Conservation (phyloP, 176 grass and related monocot species). For the Themeda triandra region DNA sequence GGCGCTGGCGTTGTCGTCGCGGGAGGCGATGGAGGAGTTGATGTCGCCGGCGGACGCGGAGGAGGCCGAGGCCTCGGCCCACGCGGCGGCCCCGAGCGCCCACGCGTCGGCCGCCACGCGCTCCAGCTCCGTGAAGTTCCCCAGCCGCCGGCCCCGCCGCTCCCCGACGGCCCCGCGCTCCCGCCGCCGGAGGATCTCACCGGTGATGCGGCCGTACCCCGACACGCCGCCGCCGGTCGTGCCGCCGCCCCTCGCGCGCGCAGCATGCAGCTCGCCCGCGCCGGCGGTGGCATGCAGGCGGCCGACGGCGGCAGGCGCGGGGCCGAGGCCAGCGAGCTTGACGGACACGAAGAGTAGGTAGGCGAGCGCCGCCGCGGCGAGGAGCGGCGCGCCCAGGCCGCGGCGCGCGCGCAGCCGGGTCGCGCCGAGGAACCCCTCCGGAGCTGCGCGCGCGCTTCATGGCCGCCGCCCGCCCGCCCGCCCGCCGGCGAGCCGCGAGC, state of each 20-base stretch:
- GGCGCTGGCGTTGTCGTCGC: neutral
- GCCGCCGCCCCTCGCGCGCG: neutral
- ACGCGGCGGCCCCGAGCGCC: conserved; percentile 56
- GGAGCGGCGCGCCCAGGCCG: conserved; percentile 24
- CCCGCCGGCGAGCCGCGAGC: no score
- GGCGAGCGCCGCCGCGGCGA: conserved; percentile 32
- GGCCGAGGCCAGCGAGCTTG: conserved; percentile 46
- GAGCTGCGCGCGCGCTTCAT: conserved; percentile 54
- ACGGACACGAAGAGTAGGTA: conserved; percentile 65
- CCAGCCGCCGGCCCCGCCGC: conserved; percentile 24
- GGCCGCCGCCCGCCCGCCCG: neutral
- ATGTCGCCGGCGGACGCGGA: conserved; percentile 44
- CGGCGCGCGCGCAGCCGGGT: conserved; percentile 18
- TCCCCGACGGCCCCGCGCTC: neutral
- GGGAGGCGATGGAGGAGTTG: conserved; percentile 28
- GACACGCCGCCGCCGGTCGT: neutral
- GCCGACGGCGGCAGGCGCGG: neutral
- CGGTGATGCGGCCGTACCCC: conserved; percentile 72
- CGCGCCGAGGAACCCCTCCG: conserved; percentile 30
- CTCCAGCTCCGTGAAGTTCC: conserved; percentile 84
- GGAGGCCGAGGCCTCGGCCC: conserved; percentile 68
- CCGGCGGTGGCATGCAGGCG: neutral
- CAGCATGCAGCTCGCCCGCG: neutral
- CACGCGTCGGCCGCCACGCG: conserved; percentile 65
- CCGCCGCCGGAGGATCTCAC: conserved; percentile 48